Conservation (phyloP, 768 basidiomycete species). For the Mycena polygramma region DNA sequence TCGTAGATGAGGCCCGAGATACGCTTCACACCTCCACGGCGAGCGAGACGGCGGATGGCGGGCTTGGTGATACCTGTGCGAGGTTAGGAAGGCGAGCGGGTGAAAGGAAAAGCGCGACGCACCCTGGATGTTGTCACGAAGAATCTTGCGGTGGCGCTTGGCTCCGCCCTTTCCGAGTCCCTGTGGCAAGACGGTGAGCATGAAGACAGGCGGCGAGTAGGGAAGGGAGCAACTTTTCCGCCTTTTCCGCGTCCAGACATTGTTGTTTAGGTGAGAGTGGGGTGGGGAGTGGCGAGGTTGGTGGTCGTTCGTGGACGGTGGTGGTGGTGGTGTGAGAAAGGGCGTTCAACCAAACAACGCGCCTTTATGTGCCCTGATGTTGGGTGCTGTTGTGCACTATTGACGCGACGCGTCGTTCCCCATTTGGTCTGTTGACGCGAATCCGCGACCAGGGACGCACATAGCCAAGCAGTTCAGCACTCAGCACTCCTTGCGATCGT, state of each 20-base stretch:
- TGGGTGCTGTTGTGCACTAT: not conserved
- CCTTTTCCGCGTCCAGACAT: constrained; percentile 41
- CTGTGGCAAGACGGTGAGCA: constrained; percentile 46
- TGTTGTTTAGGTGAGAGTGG: not conserved
- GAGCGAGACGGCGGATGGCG: constrained; percentile 84
- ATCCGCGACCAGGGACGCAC: too few species aligned
- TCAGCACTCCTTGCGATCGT: too few species aligned
- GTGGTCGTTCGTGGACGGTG: constrained; percentile 20
- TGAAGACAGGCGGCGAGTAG: too few species aligned
- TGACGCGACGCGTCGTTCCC: not conserved
- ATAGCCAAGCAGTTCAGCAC: too few species aligned
- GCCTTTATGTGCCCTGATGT: not conserved
- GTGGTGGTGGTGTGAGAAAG: constrained; percentile 27
- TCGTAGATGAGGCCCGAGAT: constrained; percentile 83
- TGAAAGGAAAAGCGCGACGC: constrained; percentile 31
- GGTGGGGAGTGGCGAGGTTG: not conserved
- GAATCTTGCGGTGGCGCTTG: constrained; percentile 85
- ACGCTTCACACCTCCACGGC: constrained; percentile 89
- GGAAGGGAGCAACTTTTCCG: constrained; percentile 19
- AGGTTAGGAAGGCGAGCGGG: constrained; percentile 20
- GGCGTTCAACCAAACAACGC: constrained; percentile 15
- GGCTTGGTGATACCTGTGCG: constrained; percentile 63
- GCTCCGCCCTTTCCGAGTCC: constrained; percentile 86
- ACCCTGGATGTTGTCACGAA: constrained; percentile 88
- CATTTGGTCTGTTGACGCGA: not conserved